Conservation (phyloP, 805 yeast genomes). For the Lipomyces yamadae region DNA sequence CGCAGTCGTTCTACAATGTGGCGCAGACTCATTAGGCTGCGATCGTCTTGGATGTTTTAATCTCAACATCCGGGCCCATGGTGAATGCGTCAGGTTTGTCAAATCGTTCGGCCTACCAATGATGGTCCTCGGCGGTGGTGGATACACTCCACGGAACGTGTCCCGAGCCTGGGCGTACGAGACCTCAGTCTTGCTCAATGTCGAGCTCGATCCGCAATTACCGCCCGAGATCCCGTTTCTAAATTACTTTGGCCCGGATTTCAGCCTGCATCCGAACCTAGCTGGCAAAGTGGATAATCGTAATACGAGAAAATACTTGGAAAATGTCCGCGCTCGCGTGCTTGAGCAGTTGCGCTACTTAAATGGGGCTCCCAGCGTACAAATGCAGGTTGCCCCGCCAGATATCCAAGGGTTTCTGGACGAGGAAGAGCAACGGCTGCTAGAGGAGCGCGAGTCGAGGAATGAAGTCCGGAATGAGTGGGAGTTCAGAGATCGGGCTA, state of each 20-base stretch:
- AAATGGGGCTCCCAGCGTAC: conserved; percentile 93
- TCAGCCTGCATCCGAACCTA: conserved; percentile 81
- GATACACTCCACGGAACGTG: conserved; percentile 96
- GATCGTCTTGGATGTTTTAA: conserved; percentile 96
- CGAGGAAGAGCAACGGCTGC: conserved; percentile 48
- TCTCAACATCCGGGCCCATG: conserved; percentile 92
- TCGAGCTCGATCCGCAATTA: conserved; percentile 71
- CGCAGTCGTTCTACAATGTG: conserved; percentile 96
- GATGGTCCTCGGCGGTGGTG: conserved; percentile 97
- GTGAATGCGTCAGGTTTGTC: conserved; percentile 90
- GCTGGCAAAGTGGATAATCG: conserved; percentile 83
- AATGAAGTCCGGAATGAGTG: conserved; percentile 26
- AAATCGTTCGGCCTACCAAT: conserved; percentile 84
- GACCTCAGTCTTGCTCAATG: conserved; percentile 83
- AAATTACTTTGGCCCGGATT: conserved; percentile 88
- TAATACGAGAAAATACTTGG: conserved; percentile 80
- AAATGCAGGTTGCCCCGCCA: conserved; percentile 90
- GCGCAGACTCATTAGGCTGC: conserved; percentile 96
- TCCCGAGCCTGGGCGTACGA: conserved; percentile 95
- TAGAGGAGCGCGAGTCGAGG: conserved; percentile 43
- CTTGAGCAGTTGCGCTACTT: conserved; percentile 80
- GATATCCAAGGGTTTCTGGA: conserved; percentile 49
- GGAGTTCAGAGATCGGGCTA: conserved; percentile 36
- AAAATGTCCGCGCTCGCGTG: conserved; percentile 72
- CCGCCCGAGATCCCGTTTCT: conserved; percentile 78